A percentile compares a stretch with the other conserved stretches of the same genome.
Conservation (phyloP, 2,329 filamentous ascomycete species). For the Stachybotrys elegans region DNA sequence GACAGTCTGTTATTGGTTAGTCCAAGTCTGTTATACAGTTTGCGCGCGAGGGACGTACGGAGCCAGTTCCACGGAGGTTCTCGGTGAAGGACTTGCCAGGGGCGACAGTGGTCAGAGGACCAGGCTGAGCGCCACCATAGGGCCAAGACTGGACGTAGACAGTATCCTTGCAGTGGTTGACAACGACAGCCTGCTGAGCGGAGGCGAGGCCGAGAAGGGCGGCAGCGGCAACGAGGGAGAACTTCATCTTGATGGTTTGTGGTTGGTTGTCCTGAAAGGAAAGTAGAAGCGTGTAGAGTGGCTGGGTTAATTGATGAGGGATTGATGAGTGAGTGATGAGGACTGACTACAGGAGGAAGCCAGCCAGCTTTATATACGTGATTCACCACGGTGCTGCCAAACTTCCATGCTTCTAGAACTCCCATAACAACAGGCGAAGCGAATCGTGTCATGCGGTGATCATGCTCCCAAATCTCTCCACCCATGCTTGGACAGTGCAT, state of each 20-base stretch:
- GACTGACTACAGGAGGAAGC: too few species aligned
- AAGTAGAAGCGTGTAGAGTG: too few species aligned
- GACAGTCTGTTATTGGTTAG: conserved; percentile 24
- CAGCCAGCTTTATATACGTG: too few species aligned
- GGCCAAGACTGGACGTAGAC: conserved; percentile 34
- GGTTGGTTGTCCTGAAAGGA: background rate
- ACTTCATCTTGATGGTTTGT: conserved; percentile 18
- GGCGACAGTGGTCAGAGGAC: conserved; percentile 25
- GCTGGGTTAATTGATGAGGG: too few species aligned
- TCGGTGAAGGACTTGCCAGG: conserved; percentile 29
- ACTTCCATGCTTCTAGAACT: too few species aligned
- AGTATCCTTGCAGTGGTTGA: conserved; percentile 25
- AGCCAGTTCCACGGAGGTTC: conserved; percentile 27
- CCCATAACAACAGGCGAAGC: too few species aligned
- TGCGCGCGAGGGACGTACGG: conserved; percentile 21
- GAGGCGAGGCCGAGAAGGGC: conserved; percentile 26
- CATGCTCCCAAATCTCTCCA: too few species aligned
- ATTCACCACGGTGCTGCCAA: too few species aligned
- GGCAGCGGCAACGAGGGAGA: conserved; percentile 18
- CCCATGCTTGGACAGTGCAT: too few species aligned
- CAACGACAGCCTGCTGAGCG: conserved; percentile 29
- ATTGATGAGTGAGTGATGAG: too few species aligned
- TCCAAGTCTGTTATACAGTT: background rate
- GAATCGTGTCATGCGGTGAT: too few species aligned
- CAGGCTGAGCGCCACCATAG: conserved; percentile 23